phyloP scores from a whole-genome alignment of 2,329 filamentous ascomycete genomes.

The Aspergillus sp. region DNA sequence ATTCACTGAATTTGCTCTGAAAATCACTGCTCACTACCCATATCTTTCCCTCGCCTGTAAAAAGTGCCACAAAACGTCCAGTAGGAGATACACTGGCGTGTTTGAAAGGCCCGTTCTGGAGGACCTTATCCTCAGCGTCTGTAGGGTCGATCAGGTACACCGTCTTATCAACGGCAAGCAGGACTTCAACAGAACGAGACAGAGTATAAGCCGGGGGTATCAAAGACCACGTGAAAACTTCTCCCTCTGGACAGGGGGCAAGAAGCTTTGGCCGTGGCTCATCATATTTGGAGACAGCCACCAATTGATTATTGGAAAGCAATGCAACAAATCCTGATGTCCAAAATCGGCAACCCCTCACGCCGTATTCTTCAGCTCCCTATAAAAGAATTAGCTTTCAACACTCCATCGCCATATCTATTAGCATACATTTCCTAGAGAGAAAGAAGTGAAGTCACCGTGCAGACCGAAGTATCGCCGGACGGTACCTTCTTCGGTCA shows the following conservation, averaged over 20 bases:
- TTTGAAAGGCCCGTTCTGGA: conserved; percentile 88
- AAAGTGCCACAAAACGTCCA: conserved; percentile 81
- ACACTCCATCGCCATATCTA: no score
- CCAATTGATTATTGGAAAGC: conserved; percentile 78
- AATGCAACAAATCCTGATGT: conserved; percentile 87
- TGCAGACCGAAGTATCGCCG: conserved; percentile 88
- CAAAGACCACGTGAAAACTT: conserved; percentile 82
- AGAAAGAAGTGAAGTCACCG: conserved; percentile 92
- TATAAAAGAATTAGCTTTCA: conserved; percentile 20
- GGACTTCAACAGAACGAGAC: conserved; percentile 86
- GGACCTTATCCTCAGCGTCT: conserved; percentile 83
- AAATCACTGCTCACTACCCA: conserved; percentile 96
- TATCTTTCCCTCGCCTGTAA: conserved; percentile 76
- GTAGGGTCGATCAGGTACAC: conserved; percentile 82
- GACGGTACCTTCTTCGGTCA: conserved; percentile 85
- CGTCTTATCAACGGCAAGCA: conserved; percentile 78
- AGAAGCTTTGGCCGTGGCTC: conserved; percentile 85
- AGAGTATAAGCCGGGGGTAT: conserved; percentile 84
- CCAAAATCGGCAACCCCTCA: conserved; percentile 88
- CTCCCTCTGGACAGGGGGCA: conserved; percentile 68
- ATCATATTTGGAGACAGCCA: conserved; percentile 82
- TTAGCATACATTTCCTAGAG: conserved; percentile 64
- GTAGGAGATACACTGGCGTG: conserved; percentile 90
- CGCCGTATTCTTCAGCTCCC: conserved; percentile 81
- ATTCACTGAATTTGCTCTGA: conserved; percentile 84